phyloP scores from a whole-genome alignment of 1,139 yeast genomes.

The Geotrichum macrosporum region DNA sequence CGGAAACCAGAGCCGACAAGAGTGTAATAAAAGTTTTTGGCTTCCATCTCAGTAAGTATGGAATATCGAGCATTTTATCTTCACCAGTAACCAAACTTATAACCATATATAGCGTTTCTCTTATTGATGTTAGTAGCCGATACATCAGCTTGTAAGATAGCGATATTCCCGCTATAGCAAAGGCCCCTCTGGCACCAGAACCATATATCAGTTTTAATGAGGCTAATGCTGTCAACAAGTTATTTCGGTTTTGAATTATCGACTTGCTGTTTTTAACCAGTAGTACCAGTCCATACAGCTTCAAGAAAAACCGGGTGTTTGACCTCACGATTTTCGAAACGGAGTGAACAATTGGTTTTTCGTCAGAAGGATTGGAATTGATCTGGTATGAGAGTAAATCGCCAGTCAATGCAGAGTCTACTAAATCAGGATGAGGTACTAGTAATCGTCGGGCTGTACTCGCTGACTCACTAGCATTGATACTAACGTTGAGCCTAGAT shows the following conservation, averaged over 20 bases:
- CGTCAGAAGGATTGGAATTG: neutral
- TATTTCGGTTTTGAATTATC: neutral
- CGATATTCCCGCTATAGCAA: constrained; percentile 8
- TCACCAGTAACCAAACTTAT: neutral
- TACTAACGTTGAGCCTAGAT: neutral
- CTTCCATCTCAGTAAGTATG: neutral
- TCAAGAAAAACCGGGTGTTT: constrained; percentile 10
- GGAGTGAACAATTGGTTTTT: neutral
- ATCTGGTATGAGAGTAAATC: constrained; percentile 2
- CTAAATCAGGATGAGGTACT: constrained; percentile 12
- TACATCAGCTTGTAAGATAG: constrained; percentile 11
- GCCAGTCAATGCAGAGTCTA: constrained; percentile 11
- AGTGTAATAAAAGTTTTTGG: constrained; percentile 5
- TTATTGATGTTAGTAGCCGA: neutral
- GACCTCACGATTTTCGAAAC: constrained; percentile 10
- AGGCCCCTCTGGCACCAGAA: constrained; percentile 3
- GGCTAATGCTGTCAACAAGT: neutral
- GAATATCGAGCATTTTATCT: neutral
- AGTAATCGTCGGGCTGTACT: constrained; percentile 2
- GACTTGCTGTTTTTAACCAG: neutral
- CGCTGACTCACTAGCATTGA: neutral
- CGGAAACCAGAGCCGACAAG: constrained; percentile 5
- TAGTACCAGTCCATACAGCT: constrained; percentile 7
- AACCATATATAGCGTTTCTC: neutral
- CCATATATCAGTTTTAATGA: neutral